phyloP scores from a whole-genome alignment of 805 yeast genomes.

The Ogataea henricii region DNA sequence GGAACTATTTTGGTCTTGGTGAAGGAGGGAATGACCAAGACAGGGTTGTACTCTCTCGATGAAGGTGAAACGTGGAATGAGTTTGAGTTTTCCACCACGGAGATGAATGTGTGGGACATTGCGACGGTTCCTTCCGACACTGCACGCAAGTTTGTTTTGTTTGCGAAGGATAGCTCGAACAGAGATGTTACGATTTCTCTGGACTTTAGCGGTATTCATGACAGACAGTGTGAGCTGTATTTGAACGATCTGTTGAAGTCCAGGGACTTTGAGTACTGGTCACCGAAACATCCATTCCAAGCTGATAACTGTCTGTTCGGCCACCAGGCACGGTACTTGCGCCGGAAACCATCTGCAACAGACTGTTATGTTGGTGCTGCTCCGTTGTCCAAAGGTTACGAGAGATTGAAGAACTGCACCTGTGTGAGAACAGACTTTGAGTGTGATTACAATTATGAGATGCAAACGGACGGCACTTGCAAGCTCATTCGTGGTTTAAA shows the following conservation, averaged over 20 bases:
- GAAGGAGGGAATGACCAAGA: slow-evolving; percentile 56
- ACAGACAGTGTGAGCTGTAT: slow-evolving; percentile 57
- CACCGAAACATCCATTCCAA: slow-evolving; percentile 57
- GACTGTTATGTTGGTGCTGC: slow-evolving; percentile 75
- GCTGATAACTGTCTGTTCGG: slow-evolving; percentile 67
- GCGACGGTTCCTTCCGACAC: slow-evolving; percentile 92
- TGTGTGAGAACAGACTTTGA: slow-evolving; percentile 89
- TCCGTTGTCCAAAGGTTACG: slow-evolving; percentile 58
- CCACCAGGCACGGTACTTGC: slow-evolving; percentile 60
- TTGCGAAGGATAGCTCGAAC: slow-evolving; percentile 48
- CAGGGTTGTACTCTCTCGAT: slow-evolving; percentile 67
- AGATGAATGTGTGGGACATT: slow-evolving; percentile 64
- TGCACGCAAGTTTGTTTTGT: slow-evolving; percentile 72
- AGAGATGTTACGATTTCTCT: slow-evolving; percentile 44
- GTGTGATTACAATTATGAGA: slow-evolving; percentile 84
- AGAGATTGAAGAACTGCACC: slow-evolving; percentile 64
- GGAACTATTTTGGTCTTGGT: slow-evolving; percentile 84
- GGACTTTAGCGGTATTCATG: slow-evolving; percentile 56
- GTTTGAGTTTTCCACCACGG: slow-evolving; percentile 58
- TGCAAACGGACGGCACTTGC: slow-evolving; percentile 80
- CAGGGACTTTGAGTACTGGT: slow-evolving; percentile 66
- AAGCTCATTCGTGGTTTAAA: slow-evolving; percentile 72
- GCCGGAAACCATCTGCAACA: slow-evolving; percentile 53
- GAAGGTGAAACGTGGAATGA: slow-evolving; percentile 79
- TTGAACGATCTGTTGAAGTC: slow-evolving; percentile 34